phyloP scores from a whole-genome alignment of 2,329 filamentous ascomycete species.

The Pseudogymnoascus sp. region DNA sequence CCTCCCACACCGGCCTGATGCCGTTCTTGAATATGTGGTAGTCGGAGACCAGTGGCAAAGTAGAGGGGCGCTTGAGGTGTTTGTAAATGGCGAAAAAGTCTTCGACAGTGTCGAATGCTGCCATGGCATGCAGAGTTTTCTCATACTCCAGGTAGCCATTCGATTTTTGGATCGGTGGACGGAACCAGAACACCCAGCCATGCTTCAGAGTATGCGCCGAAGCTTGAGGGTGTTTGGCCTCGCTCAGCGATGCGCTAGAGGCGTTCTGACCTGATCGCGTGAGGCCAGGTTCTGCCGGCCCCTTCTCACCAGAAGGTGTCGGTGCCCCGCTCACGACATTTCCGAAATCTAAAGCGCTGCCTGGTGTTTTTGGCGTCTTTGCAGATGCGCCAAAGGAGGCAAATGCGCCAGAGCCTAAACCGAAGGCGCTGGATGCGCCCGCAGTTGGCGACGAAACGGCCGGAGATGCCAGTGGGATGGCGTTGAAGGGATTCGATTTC shows the following conservation, averaged over 20 bases:
- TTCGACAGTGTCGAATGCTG: slow-evolving; percentile 72
- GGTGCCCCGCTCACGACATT: slow-evolving; percentile 46
- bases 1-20: slow-evolving; percentile 96
- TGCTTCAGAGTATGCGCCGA: slow-evolving; percentile 63
- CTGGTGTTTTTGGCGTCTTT: slow-evolving; percentile 82
- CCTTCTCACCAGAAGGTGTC: slow-evolving; percentile 55
- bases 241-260: slow-evolving; percentile 42
- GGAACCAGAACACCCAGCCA: slow-evolving; percentile 95
- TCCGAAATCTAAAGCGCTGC: slow-evolving; percentile 71
- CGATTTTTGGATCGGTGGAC: slow-evolving; percentile 92
- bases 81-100: slow-evolving; percentile 87
- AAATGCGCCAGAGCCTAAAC: slow-evolving; percentile 89
- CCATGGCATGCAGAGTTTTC: slow-evolving; percentile 86
- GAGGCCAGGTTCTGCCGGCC: slow-evolving; percentile 11
- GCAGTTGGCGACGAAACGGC: slow-evolving; percentile 68
- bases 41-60: slow-evolving; percentile 84
- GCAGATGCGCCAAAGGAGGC: slow-evolving; percentile 79
- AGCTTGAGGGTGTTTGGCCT: slow-evolving; percentile 37
- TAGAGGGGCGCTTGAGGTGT: slow-evolving; percentile 83
- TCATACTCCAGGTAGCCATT: slow-evolving; percentile 85
- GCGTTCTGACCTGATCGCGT: slow-evolving; percentile 24
- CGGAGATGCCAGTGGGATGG: slow-evolving; percentile 62
- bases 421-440: slow-evolving; percentile 80
- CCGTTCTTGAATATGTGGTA: slow-evolving; percentile 98
- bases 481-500: slow-evolving; percentile 69